A percentile compares a stretch with the other conserved stretches of the same genome.
Conservation (phyloP, 768 basidiomycete genomes). For the Collybia nuda region DNA sequence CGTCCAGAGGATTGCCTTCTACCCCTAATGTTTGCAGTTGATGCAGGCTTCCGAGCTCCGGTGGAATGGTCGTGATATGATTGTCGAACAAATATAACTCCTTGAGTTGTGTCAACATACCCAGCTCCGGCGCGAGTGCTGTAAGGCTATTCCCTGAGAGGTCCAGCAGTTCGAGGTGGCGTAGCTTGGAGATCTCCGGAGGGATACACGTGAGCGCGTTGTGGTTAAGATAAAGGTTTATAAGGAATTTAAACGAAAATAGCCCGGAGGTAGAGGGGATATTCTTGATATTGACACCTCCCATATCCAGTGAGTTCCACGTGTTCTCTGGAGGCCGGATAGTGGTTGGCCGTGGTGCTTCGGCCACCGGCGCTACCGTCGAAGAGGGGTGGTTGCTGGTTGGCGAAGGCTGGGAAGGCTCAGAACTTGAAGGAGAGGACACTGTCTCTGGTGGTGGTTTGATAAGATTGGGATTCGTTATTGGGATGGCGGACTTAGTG, state of each 20-base stretch:
- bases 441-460: conserved; percentile 43
- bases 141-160: conserved; percentile 85
- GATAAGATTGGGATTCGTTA: conserved; percentile 83
- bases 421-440: conserved; percentile 28
- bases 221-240: conserved; percentile 95
- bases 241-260: conserved; percentile 89
- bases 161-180: conserved; percentile 87
- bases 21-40: conserved; percentile 92
- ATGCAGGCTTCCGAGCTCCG: conserved; percentile 86
- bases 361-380: conserved; percentile 70
- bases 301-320: conserved; percentile 95
- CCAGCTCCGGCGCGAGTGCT: conserved; percentile 81
- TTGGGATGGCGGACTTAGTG: conserved; percentile 85
- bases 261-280: conserved; percentile 75
- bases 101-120: conserved; percentile 85
- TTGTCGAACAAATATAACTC: conserved; percentile 98
- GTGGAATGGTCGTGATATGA: conserved; percentile 79
- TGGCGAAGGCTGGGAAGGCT: conserved; percentile 30
- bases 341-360: conserved; percentile 63
- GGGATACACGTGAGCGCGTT: conserved; percentile 81
- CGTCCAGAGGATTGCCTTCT: conserved; percentile 95
- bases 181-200: conserved; percentile 78
- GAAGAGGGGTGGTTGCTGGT: conserved; percentile 66
- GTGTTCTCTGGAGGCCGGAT: conserved; percentile 69
- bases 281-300: conserved; percentile 91